Conservation (phyloP, 2,329 filamentous ascomycete genomes). For the Elsinoe ampelina region DNA sequence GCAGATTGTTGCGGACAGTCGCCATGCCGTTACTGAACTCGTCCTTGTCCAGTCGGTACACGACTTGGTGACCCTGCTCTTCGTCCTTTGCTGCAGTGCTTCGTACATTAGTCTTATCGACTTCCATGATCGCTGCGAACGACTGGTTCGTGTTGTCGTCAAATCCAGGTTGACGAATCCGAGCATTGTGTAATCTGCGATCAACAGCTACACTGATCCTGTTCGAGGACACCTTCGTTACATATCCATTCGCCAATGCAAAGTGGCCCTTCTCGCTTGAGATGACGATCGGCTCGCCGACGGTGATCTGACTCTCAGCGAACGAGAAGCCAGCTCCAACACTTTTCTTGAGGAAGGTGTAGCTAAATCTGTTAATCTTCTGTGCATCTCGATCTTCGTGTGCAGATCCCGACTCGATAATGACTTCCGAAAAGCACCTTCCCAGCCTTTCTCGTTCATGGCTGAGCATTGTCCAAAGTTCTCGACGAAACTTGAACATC, state of each 20-base stretch:
- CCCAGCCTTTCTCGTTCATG: conserved; percentile 77
- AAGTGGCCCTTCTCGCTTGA: conserved; percentile 95
- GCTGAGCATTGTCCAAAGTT: conserved; percentile 95
- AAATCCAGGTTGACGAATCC: conserved; percentile 67
- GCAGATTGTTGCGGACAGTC: conserved; percentile 82
- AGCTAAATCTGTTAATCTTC: conserved; percentile 87
- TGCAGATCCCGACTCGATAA: conserved; percentile 69
- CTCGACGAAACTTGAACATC: conserved; percentile 73
- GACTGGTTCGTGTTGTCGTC: conserved; percentile 68
- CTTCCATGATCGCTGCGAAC: conserved; percentile 87
- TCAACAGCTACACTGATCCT: conserved; percentile 85
- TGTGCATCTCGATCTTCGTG: conserved; percentile 52
- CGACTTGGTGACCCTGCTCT: conserved; percentile 42
- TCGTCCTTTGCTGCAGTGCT: conserved; percentile 12
- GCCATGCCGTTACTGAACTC: conserved; percentile 99
- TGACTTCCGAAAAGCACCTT: conserved; percentile 79
- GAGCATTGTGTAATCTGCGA: conserved; percentile 75
- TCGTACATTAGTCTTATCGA: conserved; percentile 44
- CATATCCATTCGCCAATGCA: conserved; percentile 84
- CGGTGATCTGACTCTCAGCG: conserved; percentile 74
- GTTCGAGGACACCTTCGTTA: conserved; percentile 64
- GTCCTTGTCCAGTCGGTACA: conserved; percentile 89
- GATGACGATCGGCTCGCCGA: conserved; percentile 89
- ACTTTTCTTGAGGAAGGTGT: conserved; percentile 69
- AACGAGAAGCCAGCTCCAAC: conserved; percentile 61